phyloP scores from a whole-genome alignment of 2,329 filamentous ascomycete genomes.

The Tolypocladium amazonense region DNA sequence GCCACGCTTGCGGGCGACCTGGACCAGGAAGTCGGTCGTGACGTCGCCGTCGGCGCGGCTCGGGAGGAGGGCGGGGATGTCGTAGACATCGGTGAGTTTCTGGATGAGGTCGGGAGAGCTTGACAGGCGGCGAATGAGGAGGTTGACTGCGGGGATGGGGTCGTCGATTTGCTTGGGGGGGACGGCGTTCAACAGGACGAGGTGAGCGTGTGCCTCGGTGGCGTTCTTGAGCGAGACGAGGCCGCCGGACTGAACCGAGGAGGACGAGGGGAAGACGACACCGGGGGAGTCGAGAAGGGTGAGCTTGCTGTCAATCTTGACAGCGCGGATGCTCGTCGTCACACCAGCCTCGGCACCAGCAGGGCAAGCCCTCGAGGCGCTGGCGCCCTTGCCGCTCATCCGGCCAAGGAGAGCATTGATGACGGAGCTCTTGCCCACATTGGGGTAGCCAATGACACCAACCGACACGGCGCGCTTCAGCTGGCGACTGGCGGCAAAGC shows the following conservation, averaged over 20 bases:
- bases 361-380: slow-evolving; percentile 58
- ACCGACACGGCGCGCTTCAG: slow-evolving; percentile 85
- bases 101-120: slow-evolving; percentile 61
- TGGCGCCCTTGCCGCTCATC: slow-evolving; percentile 52
- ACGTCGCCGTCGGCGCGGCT: slow-evolving; percentile 57
- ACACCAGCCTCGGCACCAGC: slow-evolving; percentile 87
- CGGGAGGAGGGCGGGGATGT: slow-evolving; percentile 67
- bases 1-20: slow-evolving; percentile 89
- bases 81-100: slow-evolving; percentile 76
- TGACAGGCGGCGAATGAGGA: slow-evolving; percentile 75
- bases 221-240: slow-evolving; percentile 46
- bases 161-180: slow-evolving; percentile 93
- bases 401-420: slow-evolving; percentile 85
- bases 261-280: slow-evolving; percentile 77
- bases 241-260: slow-evolving; percentile 22
- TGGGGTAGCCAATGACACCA: slow-evolving; percentile 90
- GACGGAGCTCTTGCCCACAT: slow-evolving; percentile 92
- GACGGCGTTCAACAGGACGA: slow-evolving; percentile 82
- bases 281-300: slow-evolving; percentile 90
- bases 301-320: slow-evolving; percentile 91
- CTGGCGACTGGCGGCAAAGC: slow-evolving; percentile 71
- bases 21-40: slow-evolving; percentile 85
- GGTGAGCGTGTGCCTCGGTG: slow-evolving; percentile 67
- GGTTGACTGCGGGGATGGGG: slow-evolving; percentile 73
- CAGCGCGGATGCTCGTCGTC: slow-evolving; percentile 75